A percentile compares a stretch with the other conserved stretches of the same genome.
Conservation (phyloP, 2,329 filamentous ascomycete genomes). For the Tolypocladium sp. region DNA sequence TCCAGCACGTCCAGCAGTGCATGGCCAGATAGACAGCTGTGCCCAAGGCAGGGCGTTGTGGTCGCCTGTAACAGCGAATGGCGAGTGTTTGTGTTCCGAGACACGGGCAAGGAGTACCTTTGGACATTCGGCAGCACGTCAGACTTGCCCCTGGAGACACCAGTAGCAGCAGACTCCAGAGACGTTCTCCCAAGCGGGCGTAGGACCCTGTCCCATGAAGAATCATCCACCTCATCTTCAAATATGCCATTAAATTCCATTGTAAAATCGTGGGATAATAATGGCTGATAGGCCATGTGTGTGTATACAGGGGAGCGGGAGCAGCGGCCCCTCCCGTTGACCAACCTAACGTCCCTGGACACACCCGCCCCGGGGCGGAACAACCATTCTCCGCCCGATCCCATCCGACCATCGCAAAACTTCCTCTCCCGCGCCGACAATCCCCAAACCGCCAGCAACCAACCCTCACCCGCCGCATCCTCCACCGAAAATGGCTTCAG, state of each 20-base stretch:
- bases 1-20: too few relatives aligned
- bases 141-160: neutral
- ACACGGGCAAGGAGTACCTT: too few relatives aligned
- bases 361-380: constrained; percentile 10
- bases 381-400: constrained; percentile 4
- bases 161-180: neutral
- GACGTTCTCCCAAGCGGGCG: too few relatives aligned
- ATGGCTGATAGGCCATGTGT: neutral
- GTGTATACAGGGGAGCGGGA: neutral
- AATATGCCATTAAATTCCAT: neutral
- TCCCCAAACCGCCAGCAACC: neutral
- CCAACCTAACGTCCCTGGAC: neutral
- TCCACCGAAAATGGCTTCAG: constrained; percentile 26
- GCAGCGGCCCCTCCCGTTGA: neutral
- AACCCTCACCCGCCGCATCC: neutral
- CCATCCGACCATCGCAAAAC: constrained; percentile 17
- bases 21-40: too few relatives aligned
- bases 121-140: neutral
- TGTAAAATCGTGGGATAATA: neutral
- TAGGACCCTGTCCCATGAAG: too few relatives aligned
- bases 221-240: neutral
- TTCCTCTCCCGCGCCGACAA: constrained; percentile 4
- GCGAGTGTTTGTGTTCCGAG: too few relatives aligned
- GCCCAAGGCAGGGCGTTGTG: too few relatives aligned
- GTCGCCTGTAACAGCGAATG: too few relatives aligned